Evolutionary conservation across 192 early-diverging fungal species (phyloP).

Genomic region (Coemansia sp.): DNA sequence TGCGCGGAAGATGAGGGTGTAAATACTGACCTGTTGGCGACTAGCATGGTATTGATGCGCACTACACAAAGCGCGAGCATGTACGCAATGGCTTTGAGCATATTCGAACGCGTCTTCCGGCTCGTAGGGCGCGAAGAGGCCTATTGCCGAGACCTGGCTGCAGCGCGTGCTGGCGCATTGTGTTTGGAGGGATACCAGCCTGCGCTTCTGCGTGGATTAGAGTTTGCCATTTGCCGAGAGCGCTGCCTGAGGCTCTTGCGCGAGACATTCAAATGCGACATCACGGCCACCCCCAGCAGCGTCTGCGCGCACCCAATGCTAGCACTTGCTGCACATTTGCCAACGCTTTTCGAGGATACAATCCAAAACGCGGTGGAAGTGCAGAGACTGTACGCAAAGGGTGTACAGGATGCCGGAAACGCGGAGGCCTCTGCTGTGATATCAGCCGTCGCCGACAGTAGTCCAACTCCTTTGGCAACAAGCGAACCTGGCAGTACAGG

Average conservation of each 20-base stretch:
- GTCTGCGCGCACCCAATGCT: conserved; percentile 18
- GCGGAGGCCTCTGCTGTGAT: background rate
- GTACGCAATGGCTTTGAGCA: conserved; percentile 33
- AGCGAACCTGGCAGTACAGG: background rate
- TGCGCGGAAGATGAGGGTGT: conserved; percentile 27
- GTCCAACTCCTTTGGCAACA: background rate
- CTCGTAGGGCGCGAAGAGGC: conserved; percentile 10
- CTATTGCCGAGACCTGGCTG: conserved; percentile 8
- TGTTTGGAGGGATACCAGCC: conserved; percentile 16
- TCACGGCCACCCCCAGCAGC: background rate
- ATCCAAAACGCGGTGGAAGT: conserved; percentile 3
- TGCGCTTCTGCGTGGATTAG: conserved; percentile 37
- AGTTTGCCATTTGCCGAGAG: conserved; percentile 36
- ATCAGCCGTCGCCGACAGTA: background rate
- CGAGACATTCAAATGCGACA: conserved; percentile 17
- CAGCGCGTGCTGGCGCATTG: conserved; percentile 13
- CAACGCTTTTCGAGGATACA: conserved; percentile 23
- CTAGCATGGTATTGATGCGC: conserved; percentile 35
- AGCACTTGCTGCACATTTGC: conserved; percentile 28
- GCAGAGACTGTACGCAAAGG: conserved; percentile 4
- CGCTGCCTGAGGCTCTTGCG: conserved; percentile 37
- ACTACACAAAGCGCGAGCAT: conserved; percentile 23
- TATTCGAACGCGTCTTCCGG: conserved; percentile 48
- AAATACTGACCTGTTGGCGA: conserved; percentile 22
- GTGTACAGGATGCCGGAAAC: background rate